Conservation (phyloP, 768 basidiomycete species). For the Tulasnella sp. region DNA sequence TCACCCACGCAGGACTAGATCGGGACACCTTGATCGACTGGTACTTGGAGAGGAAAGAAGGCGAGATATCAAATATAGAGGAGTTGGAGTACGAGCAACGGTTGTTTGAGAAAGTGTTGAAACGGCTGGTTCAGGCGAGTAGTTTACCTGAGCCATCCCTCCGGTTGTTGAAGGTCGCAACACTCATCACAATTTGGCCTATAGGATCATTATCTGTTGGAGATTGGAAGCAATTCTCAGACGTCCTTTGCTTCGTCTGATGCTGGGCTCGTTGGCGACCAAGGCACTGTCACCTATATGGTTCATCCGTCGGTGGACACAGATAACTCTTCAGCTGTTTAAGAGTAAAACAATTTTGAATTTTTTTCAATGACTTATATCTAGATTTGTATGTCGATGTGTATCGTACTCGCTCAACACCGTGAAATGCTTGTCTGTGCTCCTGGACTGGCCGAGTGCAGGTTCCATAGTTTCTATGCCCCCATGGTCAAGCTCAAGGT, state of each 20-base stretch:
- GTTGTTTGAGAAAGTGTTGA: conserved; percentile 78
- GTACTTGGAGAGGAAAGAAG: conserved; percentile 88
- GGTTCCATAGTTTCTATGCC: no score
- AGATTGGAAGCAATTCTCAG: conserved; percentile 71
- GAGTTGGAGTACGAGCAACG: conserved; percentile 86
- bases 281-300: conserved; percentile 72
- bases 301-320: conserved; percentile 82
- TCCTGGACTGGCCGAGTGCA: no score
- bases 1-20: conserved; percentile 66
- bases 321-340: conserved; percentile 28
- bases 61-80: conserved; percentile 64
- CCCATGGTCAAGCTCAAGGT: no score
- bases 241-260: conserved; percentile 57
- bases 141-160: not conserved
- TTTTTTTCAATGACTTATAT: no score
- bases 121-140: conserved; percentile 80
- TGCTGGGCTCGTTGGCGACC: conserved; percentile 40
- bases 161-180: no score
- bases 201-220: conserved; percentile 77
- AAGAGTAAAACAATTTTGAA: not conserved
- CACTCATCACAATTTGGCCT: conserved; percentile 15
- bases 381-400: no score
- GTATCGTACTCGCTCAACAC: no score
- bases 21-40: conserved; percentile 90
- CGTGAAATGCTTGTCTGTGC: no score